phyloP scores from a whole-genome alignment of 2,329 filamentous ascomycete species.

The Ophiocordyceps robertsii region DNA sequence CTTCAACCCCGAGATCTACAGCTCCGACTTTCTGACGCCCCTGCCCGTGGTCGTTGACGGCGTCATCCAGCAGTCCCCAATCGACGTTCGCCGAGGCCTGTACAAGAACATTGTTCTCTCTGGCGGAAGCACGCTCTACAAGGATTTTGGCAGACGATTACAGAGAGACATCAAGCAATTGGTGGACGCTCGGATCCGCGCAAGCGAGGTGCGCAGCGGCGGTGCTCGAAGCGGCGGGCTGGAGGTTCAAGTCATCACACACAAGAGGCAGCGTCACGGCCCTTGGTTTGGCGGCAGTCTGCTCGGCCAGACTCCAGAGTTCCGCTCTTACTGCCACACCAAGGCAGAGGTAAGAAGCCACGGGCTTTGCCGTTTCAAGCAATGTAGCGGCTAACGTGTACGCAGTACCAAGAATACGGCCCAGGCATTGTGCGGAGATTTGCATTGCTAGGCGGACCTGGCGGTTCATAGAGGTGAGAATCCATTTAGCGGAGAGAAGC shows the following conservation, averaged over 20 bases:
- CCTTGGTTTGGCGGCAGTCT: constrained; percentile 98
- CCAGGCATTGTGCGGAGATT: constrained; percentile 93
- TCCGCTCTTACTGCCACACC: constrained; percentile 96
- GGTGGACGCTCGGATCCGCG: constrained; percentile 83
- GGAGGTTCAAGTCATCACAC: constrained; percentile 92
- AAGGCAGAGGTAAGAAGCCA: constrained; percentile 52
- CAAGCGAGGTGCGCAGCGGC: constrained; percentile 82
- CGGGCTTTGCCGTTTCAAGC: background rate
- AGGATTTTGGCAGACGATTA: constrained; percentile 90
- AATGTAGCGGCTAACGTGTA: constrained; percentile 7
- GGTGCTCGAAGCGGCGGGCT: constrained; percentile 87
- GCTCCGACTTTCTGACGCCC: constrained; percentile 93
- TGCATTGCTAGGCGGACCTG: constrained; percentile 82
- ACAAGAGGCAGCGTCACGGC: constrained; percentile 93
- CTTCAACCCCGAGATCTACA: constrained; percentile 99
- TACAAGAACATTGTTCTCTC: constrained; percentile 99
- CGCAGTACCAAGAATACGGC: constrained; percentile 88
- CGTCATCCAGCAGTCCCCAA: constrained; percentile 94
- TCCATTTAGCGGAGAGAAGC: background rate
- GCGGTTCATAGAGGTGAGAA: constrained; percentile 46
- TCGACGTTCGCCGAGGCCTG: constrained; percentile 88
- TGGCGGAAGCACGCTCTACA: constrained; percentile 93
- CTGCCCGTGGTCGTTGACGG: constrained; percentile 88
- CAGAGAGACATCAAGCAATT: constrained; percentile 96
- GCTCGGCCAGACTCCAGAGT: constrained; percentile 93